Conservation (phyloP, 371 early-diverging fungal genomes). For the Syncephalastrum contaminatum region DNA sequence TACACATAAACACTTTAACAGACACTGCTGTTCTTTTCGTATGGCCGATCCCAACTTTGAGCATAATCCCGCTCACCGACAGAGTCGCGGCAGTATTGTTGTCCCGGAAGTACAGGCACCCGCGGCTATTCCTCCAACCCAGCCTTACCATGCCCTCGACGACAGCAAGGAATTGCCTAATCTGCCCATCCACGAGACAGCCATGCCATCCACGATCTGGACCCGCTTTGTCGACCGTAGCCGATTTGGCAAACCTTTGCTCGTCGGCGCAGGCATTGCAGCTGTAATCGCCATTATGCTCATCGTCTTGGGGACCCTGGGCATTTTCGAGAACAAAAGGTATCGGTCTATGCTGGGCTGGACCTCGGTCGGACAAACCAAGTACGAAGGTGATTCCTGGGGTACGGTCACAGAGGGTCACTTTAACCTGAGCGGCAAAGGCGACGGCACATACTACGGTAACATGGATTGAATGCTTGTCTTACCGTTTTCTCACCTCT, state of each 20-base stretch:
- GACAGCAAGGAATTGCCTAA: constrained; percentile 10
- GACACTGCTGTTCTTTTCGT: no score
- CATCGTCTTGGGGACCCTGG: constrained; percentile 33
- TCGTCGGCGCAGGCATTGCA: constrained; percentile 20
- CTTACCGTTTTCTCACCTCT: neutral
- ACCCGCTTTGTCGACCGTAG: constrained; percentile 27
- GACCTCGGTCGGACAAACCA: constrained; percentile 32
- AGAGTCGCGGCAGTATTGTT: neutral
- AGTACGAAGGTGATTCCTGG: constrained; percentile 38
- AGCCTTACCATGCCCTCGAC: constrained; percentile 13
- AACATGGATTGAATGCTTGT: constrained; percentile 1
- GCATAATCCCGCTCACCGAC: constrained; percentile 10
- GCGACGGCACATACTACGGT: constrained; percentile 52
- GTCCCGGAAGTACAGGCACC: constrained; percentile 1
- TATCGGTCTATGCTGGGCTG: constrained; percentile 27
- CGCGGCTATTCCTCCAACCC: constrained; percentile 10
- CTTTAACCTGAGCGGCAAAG: constrained; percentile 37
- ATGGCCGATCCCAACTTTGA: constrained; percentile 12
- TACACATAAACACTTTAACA: no score
- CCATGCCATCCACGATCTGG: constrained; percentile 30
- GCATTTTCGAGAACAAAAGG: constrained; percentile 29
- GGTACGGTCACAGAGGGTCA: constrained; percentile 30
- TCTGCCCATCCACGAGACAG: neutral
- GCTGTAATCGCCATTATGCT: constrained; percentile 34
- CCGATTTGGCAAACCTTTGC: constrained; percentile 30